Percentiles rank a stretch among this genome's conserved stretches.
These are phyloP conservation scores for Gremmenia infestans DNA, from an alignment of 2,329 filamentous ascomycete species.

Conservation along the genomic window DNA sequence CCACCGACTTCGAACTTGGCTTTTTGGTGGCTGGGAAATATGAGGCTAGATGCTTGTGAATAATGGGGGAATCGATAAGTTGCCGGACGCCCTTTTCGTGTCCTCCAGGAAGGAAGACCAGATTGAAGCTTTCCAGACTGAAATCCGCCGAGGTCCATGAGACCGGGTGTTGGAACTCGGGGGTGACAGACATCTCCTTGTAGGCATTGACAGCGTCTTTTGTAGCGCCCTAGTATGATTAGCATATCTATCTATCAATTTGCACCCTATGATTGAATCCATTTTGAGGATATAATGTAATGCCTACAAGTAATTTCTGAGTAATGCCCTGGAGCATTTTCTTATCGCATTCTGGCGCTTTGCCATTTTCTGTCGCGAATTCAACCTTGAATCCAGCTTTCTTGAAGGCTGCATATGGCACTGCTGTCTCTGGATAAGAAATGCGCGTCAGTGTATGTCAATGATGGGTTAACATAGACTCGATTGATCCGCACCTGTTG, in stretches of 20 bases:
- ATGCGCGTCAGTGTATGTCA: background rate
- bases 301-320: conserved; percentile 43
- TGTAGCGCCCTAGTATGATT: conserved; percentile 41
- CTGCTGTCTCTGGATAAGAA: conserved; percentile 40
- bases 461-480: conserved; percentile 32
- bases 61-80: conserved; percentile 43
- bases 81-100: conserved; percentile 49
- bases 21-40: conserved; percentile 46
- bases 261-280: background rate
- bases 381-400: conserved; percentile 42
- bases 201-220: conserved; percentile 39
- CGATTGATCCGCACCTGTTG: conserved; percentile 41
- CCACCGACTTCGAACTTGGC: conserved; percentile 40
- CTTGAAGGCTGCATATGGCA: conserved; percentile 45
- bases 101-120: conserved; percentile 48
- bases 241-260: conserved; percentile 53
- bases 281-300: background rate
- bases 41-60: conserved; percentile 40
- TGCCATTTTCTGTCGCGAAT: conserved; percentile 47
- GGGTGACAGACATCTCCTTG: conserved; percentile 38
- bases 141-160: conserved; percentile 43
- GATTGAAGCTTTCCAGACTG: conserved; percentile 40
- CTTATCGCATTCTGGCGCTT: conserved; percentile 43
- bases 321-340: conserved; percentile 46
- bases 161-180: conserved; percentile 39